These are phyloP conservation scores for Botrytis medusae DNA, from an alignment of 2,329 filamentous ascomycete genomes.

Conservation along the genomic window DNA sequence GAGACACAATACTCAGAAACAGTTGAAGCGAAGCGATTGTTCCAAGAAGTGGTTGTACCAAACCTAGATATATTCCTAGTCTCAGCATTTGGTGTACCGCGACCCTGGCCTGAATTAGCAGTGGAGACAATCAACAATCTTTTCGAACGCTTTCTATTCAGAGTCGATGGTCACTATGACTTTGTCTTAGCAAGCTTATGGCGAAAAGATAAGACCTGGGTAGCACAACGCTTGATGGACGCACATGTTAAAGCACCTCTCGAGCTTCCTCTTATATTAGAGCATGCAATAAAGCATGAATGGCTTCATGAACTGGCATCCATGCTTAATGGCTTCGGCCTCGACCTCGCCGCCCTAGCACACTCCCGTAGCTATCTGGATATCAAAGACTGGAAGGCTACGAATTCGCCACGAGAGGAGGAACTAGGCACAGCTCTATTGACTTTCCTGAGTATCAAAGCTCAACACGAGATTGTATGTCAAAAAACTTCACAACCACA, in stretches of 20 bases:
- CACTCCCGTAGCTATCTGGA: slow-evolving; percentile 81
- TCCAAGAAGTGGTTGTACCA: slow-evolving; percentile 66
- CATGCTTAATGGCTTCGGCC: slow-evolving; percentile 69
- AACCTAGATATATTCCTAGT: slow-evolving; percentile 79
- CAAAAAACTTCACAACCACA: slow-evolving; percentile 62
- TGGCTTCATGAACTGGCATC: slow-evolving; percentile 79
- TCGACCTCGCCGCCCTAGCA: slow-evolving; percentile 83
- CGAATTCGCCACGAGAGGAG: slow-evolving; percentile 63
- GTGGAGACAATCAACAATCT: slow-evolving; percentile 73
- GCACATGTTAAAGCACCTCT: slow-evolving; percentile 69
- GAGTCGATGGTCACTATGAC: slow-evolving; percentile 73
- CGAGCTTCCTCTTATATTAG: slow-evolving; percentile 67
- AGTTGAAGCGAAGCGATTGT: slow-evolving; percentile 62
- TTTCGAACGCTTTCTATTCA: slow-evolving; percentile 80
- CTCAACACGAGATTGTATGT: slow-evolving; percentile 72
- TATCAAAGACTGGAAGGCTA: slow-evolving; percentile 75
- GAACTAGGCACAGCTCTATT: slow-evolving; percentile 71
- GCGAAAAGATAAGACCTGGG: slow-evolving; percentile 87
- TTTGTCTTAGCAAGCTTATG: slow-evolving; percentile 91
- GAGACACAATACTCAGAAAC: slow-evolving; percentile 61
- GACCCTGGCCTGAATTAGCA: slow-evolving; percentile 74
- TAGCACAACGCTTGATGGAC: slow-evolving; percentile 76
- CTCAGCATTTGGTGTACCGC: slow-evolving; percentile 73
- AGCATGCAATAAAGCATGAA: slow-evolving; percentile 76
- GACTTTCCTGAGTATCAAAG: slow-evolving; percentile 83